Evolutionary conservation across 306 rosid species (phyloP).

Genomic region (Gastrolobium villosum): DNA sequence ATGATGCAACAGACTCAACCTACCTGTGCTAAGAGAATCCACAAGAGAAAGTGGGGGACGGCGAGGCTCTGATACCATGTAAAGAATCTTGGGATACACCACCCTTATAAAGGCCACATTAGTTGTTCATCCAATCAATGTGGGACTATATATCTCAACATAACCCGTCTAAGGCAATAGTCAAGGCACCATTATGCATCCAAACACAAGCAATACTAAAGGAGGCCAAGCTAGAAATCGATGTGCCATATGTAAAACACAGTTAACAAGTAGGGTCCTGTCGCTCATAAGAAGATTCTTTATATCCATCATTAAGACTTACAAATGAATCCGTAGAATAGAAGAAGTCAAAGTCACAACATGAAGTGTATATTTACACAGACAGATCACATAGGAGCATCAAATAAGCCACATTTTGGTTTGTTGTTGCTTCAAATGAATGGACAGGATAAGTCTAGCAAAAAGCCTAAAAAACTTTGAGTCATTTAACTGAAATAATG

Average conservation of each 20-base stretch:
- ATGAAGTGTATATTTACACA: background rate
- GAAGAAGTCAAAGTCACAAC: background rate
- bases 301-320: background rate
- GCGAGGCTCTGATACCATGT: too few relatives aligned
- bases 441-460: background rate
- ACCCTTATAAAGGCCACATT: too few relatives aligned
- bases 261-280: background rate
- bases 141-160: too few relatives aligned
- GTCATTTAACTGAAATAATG: too few relatives aligned
- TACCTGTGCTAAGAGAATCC: too few relatives aligned
- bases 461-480: background rate
- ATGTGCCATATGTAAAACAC: slow-evolving; percentile 1
- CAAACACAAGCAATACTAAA: background rate
- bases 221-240: background rate
- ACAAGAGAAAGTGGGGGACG: too few relatives aligned
- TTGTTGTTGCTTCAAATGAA: background rate
- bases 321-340: background rate
- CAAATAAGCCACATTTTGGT: slow-evolving; percentile 15
- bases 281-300: slow-evolving; percentile 5
- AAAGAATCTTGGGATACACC: too few relatives aligned
- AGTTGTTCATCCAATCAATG: too few relatives aligned
- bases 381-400: background rate
- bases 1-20: too few relatives aligned
- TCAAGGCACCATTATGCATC: background rate
- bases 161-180: background rate